Percentiles rank a stretch among this genome's conserved stretches.
These are phyloP conservation scores for Dispira simplex DNA, from an alignment of 192 early-diverging fungal genomes.

Conservation along the genomic window DNA sequence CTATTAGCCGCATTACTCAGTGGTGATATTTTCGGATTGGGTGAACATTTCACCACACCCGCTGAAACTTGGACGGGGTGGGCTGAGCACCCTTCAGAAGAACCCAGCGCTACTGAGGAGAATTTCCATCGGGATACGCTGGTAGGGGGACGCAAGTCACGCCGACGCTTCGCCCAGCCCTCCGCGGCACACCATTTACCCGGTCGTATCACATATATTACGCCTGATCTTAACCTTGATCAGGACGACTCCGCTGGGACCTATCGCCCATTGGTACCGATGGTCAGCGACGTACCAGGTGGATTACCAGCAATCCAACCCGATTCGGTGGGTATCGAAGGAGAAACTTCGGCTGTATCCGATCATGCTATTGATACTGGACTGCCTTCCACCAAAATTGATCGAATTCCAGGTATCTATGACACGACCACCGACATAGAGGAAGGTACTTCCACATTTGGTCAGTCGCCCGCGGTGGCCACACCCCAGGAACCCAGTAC, in stretches of 20 bases:
- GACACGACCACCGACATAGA: slow-evolving; percentile 1
- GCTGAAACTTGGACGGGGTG: background rate
- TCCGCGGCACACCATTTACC: background rate
- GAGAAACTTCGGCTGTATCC: no score
- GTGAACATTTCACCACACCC: background rate
- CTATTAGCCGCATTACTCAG: slow-evolving; percentile 2
- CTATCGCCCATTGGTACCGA: no score
- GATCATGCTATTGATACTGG: no score
- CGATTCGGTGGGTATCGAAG: no score
- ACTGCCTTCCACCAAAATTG: no score
- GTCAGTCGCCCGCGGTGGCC: slow-evolving; percentile 7
- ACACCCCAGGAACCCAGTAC: slow-evolving; percentile 16
- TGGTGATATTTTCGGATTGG: background rate
- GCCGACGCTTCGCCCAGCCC: background rate
- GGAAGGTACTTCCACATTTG: background rate
- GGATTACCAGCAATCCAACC: no score
- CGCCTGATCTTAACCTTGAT: slow-evolving; percentile 27
- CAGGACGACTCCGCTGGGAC: no score
- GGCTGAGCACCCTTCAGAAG: background rate
- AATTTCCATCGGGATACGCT: no score
- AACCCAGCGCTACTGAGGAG: no score
- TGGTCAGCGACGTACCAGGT: no score
- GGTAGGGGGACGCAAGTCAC: background rate
- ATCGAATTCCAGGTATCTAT: background rate
- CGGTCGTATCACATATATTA: background rate